Evolutionary conservation across 2,329 filamentous ascomycete genomes (phyloP), one percentile per base, ranked within the genome.

Genomic region (Ascochyta viciae-villosae): DNA sequence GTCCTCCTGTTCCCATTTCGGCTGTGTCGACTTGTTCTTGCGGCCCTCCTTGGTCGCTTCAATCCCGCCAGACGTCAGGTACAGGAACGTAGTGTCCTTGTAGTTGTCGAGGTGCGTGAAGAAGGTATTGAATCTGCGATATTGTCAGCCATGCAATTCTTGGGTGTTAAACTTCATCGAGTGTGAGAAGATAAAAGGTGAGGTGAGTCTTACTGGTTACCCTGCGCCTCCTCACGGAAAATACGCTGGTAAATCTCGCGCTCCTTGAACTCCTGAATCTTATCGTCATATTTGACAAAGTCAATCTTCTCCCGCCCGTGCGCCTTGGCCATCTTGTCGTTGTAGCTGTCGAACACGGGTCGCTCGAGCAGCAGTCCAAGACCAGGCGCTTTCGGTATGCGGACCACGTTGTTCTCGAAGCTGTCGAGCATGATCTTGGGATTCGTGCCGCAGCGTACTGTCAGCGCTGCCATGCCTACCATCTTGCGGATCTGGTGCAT

Each of bases 401-500:
- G 89, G 68, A 96, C 90, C 54, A 89, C 87, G 19, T 75, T 71
- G 31, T 86, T 83, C 6, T 85, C 85, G 74, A 96, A 96, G 57
- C 87, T 91, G 58, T 96, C 85, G 0, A 79, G 74, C 64, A 99
- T 90, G 26, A 90, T 85, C 10, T 85, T 79, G 4, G 87, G 81
- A 4, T 90, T 82, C n/a, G 88, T 88, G 46, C 92, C 95, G 74
- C 90, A 96, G 34, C 95, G 88, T 6, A 96, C 89, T 6, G 94
- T 82, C 57, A 99, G 82, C 31, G 91, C 87, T 8, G 87, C 91
- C 89, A 99, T 92, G 53, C 91, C 92, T 15, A 99, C 91, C 95
- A 99, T 98, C 79, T 98, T 99, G 70, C 95, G 89, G 76, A 99
- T 99, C 80, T 99, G 95, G 77, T 99, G 95, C 95, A 99, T 99